Conservation (phyloP, 257 asterid species). For the Scutellaria barbata region DNA sequence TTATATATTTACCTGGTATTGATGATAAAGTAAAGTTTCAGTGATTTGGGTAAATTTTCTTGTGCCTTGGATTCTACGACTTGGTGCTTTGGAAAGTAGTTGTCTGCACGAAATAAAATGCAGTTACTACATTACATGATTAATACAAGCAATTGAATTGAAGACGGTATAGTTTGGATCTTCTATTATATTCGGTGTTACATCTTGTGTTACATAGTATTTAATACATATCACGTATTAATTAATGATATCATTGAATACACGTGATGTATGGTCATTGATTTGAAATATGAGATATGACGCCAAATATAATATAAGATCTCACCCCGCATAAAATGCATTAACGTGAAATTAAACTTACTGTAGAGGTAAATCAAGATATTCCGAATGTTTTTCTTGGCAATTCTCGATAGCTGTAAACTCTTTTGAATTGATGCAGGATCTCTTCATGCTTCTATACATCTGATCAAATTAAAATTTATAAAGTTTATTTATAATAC, state of each 20-base stretch:
- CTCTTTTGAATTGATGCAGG: slow-evolving; percentile 7
- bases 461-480: slow-evolving; percentile 38
- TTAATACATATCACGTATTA: too few relatives aligned
- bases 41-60: slow-evolving; percentile 24
- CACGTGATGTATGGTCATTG: too few relatives aligned
- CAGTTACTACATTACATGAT: too few relatives aligned
- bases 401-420: background rate
- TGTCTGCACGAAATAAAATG: slow-evolving; percentile 28
- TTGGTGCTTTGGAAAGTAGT: slow-evolving; percentile 4
- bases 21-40: background rate
- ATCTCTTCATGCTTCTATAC: slow-evolving; percentile 48
- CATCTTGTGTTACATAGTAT: too few relatives aligned
- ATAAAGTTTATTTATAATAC: too few relatives aligned
- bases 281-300: too few relatives aligned
- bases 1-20: slow-evolving; percentile 1
- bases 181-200: too few relatives aligned
- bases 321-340: background rate
- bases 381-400: background rate
- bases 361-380: slow-evolving; percentile 9
- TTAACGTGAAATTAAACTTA: slow-evolving; percentile 1
- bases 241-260: too few relatives aligned
- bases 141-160: too few relatives aligned
- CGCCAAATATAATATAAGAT: too few relatives aligned
- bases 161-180: too few relatives aligned
- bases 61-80: slow-evolving; percentile 24